Evolutionary conservation across 2,329 filamentous ascomycete species (phyloP), one percentile per base, ranked within the genome.

Genomic region (Aplosporella prunicola): DNA sequence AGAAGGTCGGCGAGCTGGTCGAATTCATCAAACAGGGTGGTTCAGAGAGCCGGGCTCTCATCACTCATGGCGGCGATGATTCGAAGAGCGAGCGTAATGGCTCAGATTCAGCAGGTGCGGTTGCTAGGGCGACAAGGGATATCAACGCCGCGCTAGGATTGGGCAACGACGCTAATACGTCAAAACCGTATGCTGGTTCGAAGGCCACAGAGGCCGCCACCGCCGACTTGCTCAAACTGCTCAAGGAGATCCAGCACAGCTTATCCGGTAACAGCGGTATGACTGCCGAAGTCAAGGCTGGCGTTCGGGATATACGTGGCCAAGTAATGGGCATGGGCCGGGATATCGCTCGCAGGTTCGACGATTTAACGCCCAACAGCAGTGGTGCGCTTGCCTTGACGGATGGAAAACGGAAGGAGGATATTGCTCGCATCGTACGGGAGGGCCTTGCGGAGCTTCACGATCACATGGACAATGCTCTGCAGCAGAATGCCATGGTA

Each of bases 241-340:
- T 96, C 41, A 79, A 80, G 45, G 81, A 81, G 41, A 82, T 96
- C 56, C 95, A 93, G 56, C 87, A 93, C 55, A 94, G 87, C 49
- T 82, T 95, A 40, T 72, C 84, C 0, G 84, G 93, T 57, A 79
- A 84, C 26, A 89, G 89, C 41, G 86, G 88, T 5, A 72, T 95
- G 35, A 94, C 87, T 2, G 86, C 86, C 39, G 86, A 93, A 56
- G 85, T 94, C 45, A 96, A 96, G 61, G 80, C 85, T 4, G 71
- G 94, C 7, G 83, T 95, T 7, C 80, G 87, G 16, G 88, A 95
- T 52, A 71, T 96, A 23, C 80, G 89, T 15, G 88, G 87, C 3
- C 89, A 96, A 55, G 87, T 96, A 7, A 70, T 95, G 4, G 88
- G 87, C 3, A 95, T 95, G 88, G 89, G 89, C 4, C 74, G 89